A percentile compares a stretch with the other conserved stretches of the same genome.
Conservation (phyloP, 2,329 filamentous ascomycete species). For the Ampelomyces quisqualis region DNA sequence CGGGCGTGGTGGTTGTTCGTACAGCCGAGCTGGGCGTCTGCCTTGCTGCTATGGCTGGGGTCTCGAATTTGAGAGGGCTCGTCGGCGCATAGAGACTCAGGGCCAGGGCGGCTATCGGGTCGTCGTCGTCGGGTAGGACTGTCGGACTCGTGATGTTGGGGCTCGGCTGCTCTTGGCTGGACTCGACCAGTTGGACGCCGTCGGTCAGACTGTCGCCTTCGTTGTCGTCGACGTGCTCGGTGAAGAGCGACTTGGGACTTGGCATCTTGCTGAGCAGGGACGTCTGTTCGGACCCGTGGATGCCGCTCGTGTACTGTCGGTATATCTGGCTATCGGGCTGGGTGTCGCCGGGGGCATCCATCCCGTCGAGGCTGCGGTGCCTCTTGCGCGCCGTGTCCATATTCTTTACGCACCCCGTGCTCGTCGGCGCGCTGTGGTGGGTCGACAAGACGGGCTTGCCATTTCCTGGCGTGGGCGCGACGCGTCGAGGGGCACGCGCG, state of each 20-base stretch:
- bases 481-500: slow-evolving; percentile 32
- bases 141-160: slow-evolving; percentile 35
- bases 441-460: slow-evolving; percentile 32
- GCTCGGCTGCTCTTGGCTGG: slow-evolving; percentile 31
- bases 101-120: slow-evolving; percentile 18
- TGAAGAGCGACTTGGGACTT: slow-evolving; percentile 22
- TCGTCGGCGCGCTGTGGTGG: slow-evolving; percentile 37
- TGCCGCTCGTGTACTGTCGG: slow-evolving; percentile 41
- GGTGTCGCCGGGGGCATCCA: slow-evolving; percentile 47
- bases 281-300: slow-evolving; percentile 16
- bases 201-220: slow-evolving; percentile 17
- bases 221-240: slow-evolving; percentile 17
- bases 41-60: slow-evolving; percentile 45
- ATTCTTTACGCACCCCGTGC: slow-evolving; percentile 21
- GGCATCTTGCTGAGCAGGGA: slow-evolving; percentile 2
- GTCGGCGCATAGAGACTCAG: slow-evolving; percentile 23
- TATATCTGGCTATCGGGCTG: slow-evolving; percentile 52
- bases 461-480: slow-evolving; percentile 27
- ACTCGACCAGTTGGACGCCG: slow-evolving; percentile 20
- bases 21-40: slow-evolving; percentile 46
- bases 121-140: slow-evolving; percentile 28
- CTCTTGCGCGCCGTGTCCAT: slow-evolving; percentile 24
- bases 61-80: slow-evolving; percentile 44
- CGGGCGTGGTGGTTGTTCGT: slow-evolving; percentile 46
- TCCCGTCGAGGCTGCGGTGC: slow-evolving; percentile 43